Evolutionary conservation across 2,329 filamentous ascomycete genomes (phyloP), one percentile per base, ranked within the genome.

Genomic region (Aspergillus arachidicola): DNA sequence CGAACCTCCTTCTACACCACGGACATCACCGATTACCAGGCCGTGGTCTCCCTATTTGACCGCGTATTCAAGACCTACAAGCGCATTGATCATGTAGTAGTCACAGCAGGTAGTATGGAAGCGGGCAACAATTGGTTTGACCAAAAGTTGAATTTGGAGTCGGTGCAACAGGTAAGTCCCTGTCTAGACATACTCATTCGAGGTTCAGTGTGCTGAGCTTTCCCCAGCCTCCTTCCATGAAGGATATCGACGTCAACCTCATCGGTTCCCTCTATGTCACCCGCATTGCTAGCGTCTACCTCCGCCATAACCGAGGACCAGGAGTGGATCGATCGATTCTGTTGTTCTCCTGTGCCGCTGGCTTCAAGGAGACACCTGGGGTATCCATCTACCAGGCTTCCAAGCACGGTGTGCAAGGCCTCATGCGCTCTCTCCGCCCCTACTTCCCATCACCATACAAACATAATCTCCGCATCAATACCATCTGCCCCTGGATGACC

Each of bases 381-480:
- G 69, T 84, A 1, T 80, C 80, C 57, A 74, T 83, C 28, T 85
- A 86, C 65, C 78, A 79, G 4, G 74, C 82, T 0, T 75, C 78
- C 6, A 84, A 85, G 66, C 83, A 85, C 64, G 83, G 81, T n/a
- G 78, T 85, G 0, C 74, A 83, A 32, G 83, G 83, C 0, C 72
- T 84, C 7, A 82, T 84, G 78, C 76, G 83, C 26, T 77, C 79
- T 21, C 71, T 85, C 32, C 75, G 80, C 41, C 69, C 68, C 58
- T 80, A 74, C 63, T 65, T 74, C 38, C 68, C 70, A 12, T 68
- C 67, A 5, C 74, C 77, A 1, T 70, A 74, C 23, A 71, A 78
- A 46, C 75, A 76, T 41, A 74, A 76, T 30, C 75, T 83, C 30
- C 75, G 81, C 10, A 78, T 81, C 57, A 83, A 82, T 61, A 78